phyloP scores from a whole-genome alignment of 202 grass and related monocot species.

The Eragrostis tef region DNA sequence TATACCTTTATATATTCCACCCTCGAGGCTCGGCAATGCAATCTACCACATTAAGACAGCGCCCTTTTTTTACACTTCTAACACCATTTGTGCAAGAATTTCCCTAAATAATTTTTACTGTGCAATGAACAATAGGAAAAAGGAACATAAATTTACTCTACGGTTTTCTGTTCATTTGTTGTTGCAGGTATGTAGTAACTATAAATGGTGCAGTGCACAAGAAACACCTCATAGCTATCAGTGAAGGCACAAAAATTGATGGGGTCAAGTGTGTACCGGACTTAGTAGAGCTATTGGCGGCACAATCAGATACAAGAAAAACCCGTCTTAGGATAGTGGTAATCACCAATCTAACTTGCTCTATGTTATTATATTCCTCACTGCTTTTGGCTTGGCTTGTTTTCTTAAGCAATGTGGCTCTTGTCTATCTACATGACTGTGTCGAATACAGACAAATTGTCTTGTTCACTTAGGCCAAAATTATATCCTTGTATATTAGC shows the following conservation, averaged over 20 bases:
- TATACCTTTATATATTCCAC: too few species aligned
- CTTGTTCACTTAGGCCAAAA: constrained; percentile 6
- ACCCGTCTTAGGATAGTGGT: constrained; percentile 86
- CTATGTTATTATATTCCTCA: constrained; percentile 25
- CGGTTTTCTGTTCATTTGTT: constrained; percentile 21
- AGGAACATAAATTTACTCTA: neutral
- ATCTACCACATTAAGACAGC: too few species aligned
- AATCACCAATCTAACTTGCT: constrained; percentile 39
- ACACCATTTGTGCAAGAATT: neutral
- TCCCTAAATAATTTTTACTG: constrained; percentile 1
- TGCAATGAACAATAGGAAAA: neutral
- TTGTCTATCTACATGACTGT: neutral
- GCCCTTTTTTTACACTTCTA: too few species aligned
- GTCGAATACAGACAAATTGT: neutral
- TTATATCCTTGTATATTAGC: neutral
- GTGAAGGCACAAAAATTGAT: constrained; percentile 82
- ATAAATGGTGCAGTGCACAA: constrained; percentile 74
- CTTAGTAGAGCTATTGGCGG: constrained; percentile 71
- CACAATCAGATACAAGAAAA: constrained; percentile 68
- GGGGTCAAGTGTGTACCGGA: constrained; percentile 79
- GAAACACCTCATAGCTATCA: constrained; percentile 79
- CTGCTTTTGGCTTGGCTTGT: constrained; percentile 40
- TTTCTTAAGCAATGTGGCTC: neutral
- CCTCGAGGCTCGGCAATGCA: too few species aligned
- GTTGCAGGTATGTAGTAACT: constrained; percentile 87